These are phyloP conservation scores for Hansenula lynferdii DNA, from an alignment of 1,139 yeast genomes.

Conservation along the genomic window DNA sequence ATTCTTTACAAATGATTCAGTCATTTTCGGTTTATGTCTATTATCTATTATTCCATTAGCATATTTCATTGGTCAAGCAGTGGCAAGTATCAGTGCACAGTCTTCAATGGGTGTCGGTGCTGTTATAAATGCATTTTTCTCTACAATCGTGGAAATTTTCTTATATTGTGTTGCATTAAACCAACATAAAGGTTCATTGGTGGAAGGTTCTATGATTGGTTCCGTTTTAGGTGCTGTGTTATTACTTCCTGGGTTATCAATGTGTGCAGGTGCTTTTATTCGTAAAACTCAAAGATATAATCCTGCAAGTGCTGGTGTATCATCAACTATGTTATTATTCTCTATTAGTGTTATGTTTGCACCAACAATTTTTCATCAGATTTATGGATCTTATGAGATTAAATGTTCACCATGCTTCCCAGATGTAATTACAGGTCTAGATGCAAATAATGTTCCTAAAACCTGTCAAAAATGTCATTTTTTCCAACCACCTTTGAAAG, in stretches of 20 bases:
- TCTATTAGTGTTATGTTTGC: conserved; percentile 92
- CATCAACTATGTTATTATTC: conserved; percentile 90
- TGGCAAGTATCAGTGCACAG: conserved; percentile 97
- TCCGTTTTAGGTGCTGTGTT: conserved; percentile 90
- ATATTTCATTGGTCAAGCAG: conserved; percentile 97
- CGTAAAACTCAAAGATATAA: conserved; percentile 93
- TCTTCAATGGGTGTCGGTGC: conserved; percentile 99
- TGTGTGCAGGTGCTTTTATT: conserved; percentile 94
- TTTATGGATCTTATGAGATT: conserved; percentile 84
- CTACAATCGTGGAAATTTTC: conserved; percentile 91
- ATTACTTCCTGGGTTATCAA: conserved; percentile 86
- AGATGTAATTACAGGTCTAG: conserved; percentile 2
- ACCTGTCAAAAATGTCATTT: conserved; percentile 72
- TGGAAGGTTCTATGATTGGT: conserved; percentile 97
- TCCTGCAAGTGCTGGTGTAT: conserved; percentile 95
- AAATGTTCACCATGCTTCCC: conserved; percentile 44
- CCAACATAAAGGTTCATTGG: conserved; percentile 82
- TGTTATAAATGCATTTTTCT: conserved; percentile 94
- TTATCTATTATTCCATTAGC: conserved; percentile 90
- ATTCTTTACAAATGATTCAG: conserved; percentile 51
- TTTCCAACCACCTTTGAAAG: conserved; percentile 69
- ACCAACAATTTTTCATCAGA: conserved; percentile 86
- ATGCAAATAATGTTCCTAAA: conserved; percentile 2
- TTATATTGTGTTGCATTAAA: conserved; percentile 86
- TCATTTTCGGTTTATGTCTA: conserved; percentile 69